Conservation (phyloP, 2,329 filamentous ascomycete genomes). For the Aspergillus versicolor region DNA sequence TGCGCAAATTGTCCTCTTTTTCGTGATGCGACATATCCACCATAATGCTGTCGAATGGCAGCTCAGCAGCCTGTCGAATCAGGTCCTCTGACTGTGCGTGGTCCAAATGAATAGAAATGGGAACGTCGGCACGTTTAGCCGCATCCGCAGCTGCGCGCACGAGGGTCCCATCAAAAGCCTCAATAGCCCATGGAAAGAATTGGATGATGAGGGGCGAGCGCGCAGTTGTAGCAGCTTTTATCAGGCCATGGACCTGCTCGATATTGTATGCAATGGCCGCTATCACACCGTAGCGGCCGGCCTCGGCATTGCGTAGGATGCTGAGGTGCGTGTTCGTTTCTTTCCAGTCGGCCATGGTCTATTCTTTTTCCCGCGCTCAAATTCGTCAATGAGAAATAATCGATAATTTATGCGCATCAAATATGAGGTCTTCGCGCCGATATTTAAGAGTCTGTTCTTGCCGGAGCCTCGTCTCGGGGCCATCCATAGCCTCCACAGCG, state of each 20-base stretch:
- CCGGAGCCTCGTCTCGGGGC: neutral
- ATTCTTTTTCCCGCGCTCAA: neutral
- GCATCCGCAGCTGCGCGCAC: slow-evolving; percentile 57
- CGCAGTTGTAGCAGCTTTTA: slow-evolving; percentile 66
- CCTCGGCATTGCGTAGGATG: slow-evolving; percentile 56
- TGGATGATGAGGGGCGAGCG: slow-evolving; percentile 66
- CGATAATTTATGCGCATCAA: neutral
- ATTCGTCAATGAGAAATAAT: neutral
- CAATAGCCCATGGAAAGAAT: slow-evolving; percentile 69
- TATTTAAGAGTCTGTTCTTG: neutral
- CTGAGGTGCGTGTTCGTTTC: slow-evolving; percentile 24
- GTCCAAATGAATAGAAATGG: slow-evolving; percentile 64
- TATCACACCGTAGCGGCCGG: slow-evolving; percentile 56
- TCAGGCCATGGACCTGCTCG: slow-evolving; percentile 65
- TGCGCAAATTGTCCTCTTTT: slow-evolving; percentile 65
- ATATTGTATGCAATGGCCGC: slow-evolving; percentile 52
- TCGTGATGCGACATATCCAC: slow-evolving; percentile 74
- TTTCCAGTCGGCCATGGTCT: slow-evolving; percentile 6
- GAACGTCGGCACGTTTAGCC: slow-evolving; percentile 57
- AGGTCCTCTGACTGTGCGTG: slow-evolving; percentile 65
- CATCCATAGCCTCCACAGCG: neutral
- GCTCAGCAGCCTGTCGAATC: slow-evolving; percentile 59
- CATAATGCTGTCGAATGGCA: slow-evolving; percentile 71
- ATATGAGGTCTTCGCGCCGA: neutral
- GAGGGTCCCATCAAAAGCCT: slow-evolving; percentile 57